phyloP scores from a whole-genome alignment of 805 yeast genomes.

The Candida montana region DNA sequence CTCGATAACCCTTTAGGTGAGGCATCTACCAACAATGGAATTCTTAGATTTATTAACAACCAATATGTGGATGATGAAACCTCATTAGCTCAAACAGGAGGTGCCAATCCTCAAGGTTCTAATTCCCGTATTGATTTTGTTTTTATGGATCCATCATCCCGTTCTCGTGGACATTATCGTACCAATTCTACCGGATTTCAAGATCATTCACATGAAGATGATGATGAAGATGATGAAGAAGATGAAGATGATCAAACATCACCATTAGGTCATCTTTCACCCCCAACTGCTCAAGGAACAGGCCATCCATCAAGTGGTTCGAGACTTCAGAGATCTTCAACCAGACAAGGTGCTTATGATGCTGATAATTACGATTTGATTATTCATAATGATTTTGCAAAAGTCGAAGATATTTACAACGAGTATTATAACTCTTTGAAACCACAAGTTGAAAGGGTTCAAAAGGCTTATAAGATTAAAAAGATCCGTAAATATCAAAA shows the following conservation, averaged over 20 bases:
- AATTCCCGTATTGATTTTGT: constrained; percentile 26
- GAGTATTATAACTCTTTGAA: constrained; percentile 28
- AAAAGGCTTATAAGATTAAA: constrained; percentile 29
- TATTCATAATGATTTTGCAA: constrained; percentile 28
- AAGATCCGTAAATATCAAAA: constrained; percentile 34
- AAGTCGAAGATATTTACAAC: constrained; percentile 28
- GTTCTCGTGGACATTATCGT: constrained; percentile 21
- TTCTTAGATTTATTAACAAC: constrained; percentile 26
- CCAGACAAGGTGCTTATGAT: constrained; percentile 21
- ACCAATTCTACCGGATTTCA: constrained; percentile 15
- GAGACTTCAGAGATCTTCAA: constrained; percentile 20
- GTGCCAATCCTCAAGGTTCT: constrained; percentile 4
- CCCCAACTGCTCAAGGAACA: constrained; percentile 8
- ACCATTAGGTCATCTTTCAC: constrained; percentile 16
- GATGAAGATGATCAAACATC: constrained; percentile 16
- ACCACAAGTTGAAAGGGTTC: constrained; percentile 31
- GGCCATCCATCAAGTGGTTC: constrained; percentile 2
- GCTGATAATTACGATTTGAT: constrained; percentile 28
- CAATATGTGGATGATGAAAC: constrained; percentile 27
- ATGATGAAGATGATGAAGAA: constrained; percentile 12
- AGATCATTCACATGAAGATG: constrained; percentile 11
- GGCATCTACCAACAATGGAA: constrained; percentile 18
- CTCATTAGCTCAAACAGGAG: constrained; percentile 10
- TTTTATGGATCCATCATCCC: constrained; percentile 24
- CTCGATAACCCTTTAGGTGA: constrained; percentile 19